Conservation (phyloP, 202 grass and related monocot species). For the Eragrostis tef region DNA sequence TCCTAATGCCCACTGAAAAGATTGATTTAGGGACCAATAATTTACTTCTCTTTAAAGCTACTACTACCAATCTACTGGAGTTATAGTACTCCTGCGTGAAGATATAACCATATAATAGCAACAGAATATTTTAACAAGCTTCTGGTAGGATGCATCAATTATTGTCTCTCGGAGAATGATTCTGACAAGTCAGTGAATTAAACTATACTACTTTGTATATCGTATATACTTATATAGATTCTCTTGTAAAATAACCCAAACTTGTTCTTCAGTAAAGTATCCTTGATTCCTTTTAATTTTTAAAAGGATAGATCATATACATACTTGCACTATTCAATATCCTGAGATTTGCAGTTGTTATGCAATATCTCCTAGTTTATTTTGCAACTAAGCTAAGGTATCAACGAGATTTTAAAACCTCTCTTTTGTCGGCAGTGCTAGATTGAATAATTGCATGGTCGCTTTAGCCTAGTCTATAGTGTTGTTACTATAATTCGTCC, state of each 20-base stretch:
- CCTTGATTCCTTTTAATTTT: not conserved
- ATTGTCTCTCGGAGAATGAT: slow-evolving; percentile 42
- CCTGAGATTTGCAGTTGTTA: slow-evolving; percentile 22
- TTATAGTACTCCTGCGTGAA: not conserved
- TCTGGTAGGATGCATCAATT: slow-evolving; percentile 15
- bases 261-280: not conserved
- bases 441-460: slow-evolving; percentile 21
- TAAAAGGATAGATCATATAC: not conserved
- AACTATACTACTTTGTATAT: not conserved
- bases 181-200: slow-evolving; percentile 40
- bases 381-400: slow-evolving; percentile 5
- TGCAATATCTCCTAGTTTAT: slow-evolving; percentile 22
- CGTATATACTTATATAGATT: not conserved
- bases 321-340: not conserved
- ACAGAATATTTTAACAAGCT: slow-evolving; percentile 35
- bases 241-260: not conserved
- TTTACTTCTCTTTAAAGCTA: slow-evolving; percentile 11
- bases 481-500: not conserved
- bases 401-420: not conserved
- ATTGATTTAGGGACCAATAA: slow-evolving; percentile 28
- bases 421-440: slow-evolving; percentile 20
- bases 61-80: not conserved
- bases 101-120: not conserved
- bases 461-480: not conserved
- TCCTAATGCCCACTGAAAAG: slow-evolving; percentile 14